These are phyloP conservation scores for Lactifluus hygrophoroides DNA, from an alignment of 768 basidiomycete species.

Conservation along the genomic window DNA sequence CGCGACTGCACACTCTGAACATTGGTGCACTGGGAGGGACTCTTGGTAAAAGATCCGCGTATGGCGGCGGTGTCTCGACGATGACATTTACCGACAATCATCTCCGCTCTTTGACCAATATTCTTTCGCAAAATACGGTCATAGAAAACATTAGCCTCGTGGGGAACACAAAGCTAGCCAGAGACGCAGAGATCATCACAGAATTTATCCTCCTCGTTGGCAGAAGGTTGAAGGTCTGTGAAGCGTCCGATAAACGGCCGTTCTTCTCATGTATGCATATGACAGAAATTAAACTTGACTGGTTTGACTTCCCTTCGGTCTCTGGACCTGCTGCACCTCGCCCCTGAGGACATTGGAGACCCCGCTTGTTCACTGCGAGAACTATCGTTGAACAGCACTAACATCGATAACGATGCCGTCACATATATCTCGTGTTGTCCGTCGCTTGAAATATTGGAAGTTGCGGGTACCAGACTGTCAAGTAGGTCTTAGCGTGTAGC, in stretches of 20 bases:
- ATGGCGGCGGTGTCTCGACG: slow-evolving; percentile 36
- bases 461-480: slow-evolving; percentile 52
- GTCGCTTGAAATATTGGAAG: slow-evolving; percentile 38
- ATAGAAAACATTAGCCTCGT: slow-evolving; percentile 53
- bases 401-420: slow-evolving; percentile 49
- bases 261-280: neutral
- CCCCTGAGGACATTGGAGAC: slow-evolving; percentile 28
- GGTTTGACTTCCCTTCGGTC: slow-evolving; percentile 44
- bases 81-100: slow-evolving; percentile 49
- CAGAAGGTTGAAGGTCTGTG: slow-evolving; percentile 28
- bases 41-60: slow-evolving; percentile 28
- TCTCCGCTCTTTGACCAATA: slow-evolving; percentile 36
- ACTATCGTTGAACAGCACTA: slow-evolving; percentile 51
- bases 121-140: slow-evolving; percentile 28
- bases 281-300: slow-evolving; percentile 51
- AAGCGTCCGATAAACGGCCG: neutral
- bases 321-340: slow-evolving; percentile 40
- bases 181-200: slow-evolving; percentile 31
- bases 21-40: slow-evolving; percentile 51
- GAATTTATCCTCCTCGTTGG: slow-evolving; percentile 47
- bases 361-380: slow-evolving; percentile 35
- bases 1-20: slow-evolving; percentile 39
- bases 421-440: slow-evolving; percentile 45
- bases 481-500: slow-evolving; percentile 34
- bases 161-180: slow-evolving; percentile 52